Conservation (phyloP, 73 alveolate genomes). For the Paramecium biaurelia region DNA sequence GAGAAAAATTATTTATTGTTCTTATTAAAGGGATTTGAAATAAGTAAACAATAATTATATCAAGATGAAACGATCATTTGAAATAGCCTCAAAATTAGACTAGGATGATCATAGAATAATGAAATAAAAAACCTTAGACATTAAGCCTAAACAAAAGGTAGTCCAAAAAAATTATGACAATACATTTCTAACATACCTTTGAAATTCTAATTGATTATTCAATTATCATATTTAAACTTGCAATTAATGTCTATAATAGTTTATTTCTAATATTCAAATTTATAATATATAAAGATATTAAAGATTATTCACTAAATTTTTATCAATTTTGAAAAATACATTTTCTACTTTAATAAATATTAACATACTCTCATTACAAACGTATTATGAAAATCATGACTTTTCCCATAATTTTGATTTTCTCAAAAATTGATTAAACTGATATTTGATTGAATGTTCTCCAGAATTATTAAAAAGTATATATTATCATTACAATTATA, state of each 20-base stretch:
- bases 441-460: no score
- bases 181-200: neutral
- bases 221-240: neutral
- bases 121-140: conserved; percentile 37
- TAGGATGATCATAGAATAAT: neutral
- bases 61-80: conserved; percentile 19
- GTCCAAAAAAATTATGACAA: neutral
- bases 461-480: no score
- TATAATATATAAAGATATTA: no score
- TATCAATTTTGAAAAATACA: no score
- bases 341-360: no score
- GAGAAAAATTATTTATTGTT: conserved; percentile 7
- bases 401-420: no score
- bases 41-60: neutral
- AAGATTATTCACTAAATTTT: no score
- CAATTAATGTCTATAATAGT: neutral
- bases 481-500: no score
- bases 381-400: no score
- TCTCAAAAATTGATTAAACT: no score
- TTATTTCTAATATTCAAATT: no score
- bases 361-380: no score
- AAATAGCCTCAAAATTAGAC: neutral
- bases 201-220: neutral
- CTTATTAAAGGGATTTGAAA: conserved; percentile 3
- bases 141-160: neutral